These are phyloP conservation scores for Tuber melanosporum DNA, from an alignment of 495 filamentous ascomycete genomes.

Conservation along the genomic window DNA sequence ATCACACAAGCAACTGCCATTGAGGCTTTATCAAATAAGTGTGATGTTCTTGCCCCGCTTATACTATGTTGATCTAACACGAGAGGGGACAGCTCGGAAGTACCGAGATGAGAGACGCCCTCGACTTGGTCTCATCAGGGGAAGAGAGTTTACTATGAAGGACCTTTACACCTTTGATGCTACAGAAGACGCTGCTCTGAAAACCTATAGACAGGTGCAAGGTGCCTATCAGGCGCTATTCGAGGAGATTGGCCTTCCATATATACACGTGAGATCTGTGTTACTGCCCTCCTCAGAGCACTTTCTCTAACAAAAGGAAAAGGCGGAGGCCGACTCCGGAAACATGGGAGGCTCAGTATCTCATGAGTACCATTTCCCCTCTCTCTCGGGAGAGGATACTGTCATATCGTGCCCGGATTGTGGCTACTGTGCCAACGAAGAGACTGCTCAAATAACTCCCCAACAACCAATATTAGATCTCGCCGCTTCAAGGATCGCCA, in stretches of 20 bases:
- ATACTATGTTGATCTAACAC: background rate
- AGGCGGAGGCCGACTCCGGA: constrained; percentile 83
- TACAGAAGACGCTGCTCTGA: constrained; percentile 56
- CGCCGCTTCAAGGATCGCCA: constrained; percentile 14
- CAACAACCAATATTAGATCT: constrained; percentile 30
- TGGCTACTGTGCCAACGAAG: constrained; percentile 75
- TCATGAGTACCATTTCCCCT: constrained; percentile 87
- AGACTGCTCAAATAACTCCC: constrained; percentile 52
- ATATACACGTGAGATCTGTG: constrained; percentile 50
- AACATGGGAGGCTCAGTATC: constrained; percentile 88
- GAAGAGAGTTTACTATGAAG: constrained; percentile 94
- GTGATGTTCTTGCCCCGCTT: constrained; percentile 35
- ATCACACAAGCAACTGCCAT: constrained; percentile 78
- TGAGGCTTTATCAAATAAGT: constrained; percentile 89
- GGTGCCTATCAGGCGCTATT: constrained; percentile 68
- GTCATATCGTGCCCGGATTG: constrained; percentile 70
- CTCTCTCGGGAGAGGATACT: constrained; percentile 75
- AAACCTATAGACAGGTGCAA: constrained; percentile 69
- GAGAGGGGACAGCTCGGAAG: constrained; percentile 60
- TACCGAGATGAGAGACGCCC: constrained; percentile 89
- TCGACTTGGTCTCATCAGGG: constrained; percentile 79
- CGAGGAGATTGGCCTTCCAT: constrained; percentile 73
- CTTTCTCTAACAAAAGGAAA: constrained; percentile 2
- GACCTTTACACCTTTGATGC: constrained; percentile 95
- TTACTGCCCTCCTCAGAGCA: background rate